Evolutionary conservation across 306 rosid species (phyloP).

Genomic region (Vicia sativa): DNA sequence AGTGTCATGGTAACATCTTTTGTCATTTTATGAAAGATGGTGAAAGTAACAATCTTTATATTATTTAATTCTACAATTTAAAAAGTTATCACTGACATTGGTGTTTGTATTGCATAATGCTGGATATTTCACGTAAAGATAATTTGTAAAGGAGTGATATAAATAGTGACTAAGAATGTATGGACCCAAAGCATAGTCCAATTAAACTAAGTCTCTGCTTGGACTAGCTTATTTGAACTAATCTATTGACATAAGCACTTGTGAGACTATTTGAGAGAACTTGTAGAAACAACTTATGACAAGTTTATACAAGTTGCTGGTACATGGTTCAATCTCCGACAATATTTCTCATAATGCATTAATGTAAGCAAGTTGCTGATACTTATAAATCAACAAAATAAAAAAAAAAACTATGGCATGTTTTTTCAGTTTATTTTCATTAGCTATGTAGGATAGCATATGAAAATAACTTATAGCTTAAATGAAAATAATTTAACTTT

Average conservation of each 20-base stretch:
- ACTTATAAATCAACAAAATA: too few relatives aligned
- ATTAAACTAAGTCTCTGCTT: background rate
- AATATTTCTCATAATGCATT: too few relatives aligned
- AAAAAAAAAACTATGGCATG: background rate
- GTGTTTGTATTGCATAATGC: background rate
- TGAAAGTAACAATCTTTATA: background rate
- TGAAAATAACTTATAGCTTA: background rate
- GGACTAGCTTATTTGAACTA: background rate
- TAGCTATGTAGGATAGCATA: background rate
- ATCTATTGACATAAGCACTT: background rate
- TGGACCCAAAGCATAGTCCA: background rate
- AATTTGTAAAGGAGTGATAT: background rate
- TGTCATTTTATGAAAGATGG: conserved; percentile 1
- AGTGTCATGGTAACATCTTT: background rate
- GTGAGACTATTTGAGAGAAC: background rate
- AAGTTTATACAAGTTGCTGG: background rate
- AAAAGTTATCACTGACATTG: background rate
- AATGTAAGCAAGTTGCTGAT: too few relatives aligned
- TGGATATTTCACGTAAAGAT: background rate
- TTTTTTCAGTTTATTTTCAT: background rate
- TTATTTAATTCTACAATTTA: background rate
- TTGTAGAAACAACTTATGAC: background rate
- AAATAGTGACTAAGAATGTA: background rate
- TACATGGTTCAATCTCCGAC: too few relatives aligned
- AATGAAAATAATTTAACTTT: too few relatives aligned